Percentiles rank a stretch among this genome's conserved stretches.
phyloP scores from a whole-genome alignment of 2,329 filamentous ascomycete species.

The Trichoderma arundinaceum region DNA sequence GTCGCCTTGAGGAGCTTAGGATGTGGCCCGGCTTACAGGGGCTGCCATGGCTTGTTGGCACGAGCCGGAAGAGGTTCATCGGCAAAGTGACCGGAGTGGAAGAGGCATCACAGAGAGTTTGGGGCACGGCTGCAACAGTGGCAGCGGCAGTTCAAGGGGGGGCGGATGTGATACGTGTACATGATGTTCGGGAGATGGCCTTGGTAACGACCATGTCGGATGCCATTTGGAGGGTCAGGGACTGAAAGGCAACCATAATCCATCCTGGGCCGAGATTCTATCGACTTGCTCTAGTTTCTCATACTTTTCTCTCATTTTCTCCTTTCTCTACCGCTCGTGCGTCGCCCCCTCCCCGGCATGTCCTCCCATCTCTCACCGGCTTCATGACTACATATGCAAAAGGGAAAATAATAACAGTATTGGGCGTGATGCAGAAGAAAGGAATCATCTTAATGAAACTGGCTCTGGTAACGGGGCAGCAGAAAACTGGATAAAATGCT shows the following conservation, averaged over 20 bases:
- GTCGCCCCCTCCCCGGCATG: too few relatives aligned
- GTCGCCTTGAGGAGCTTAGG: conserved; percentile 68
- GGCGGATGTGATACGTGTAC: conserved; percentile 89
- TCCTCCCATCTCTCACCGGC: too few relatives aligned
- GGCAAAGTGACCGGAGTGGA: conserved; percentile 79
- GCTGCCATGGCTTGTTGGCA: conserved; percentile 87
- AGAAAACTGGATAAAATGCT: too few relatives aligned
- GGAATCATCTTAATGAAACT: too few relatives aligned
- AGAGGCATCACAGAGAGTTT: conserved; percentile 71
- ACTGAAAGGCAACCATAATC: not conserved
- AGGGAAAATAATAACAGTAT: too few relatives aligned
- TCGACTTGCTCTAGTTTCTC: not conserved
- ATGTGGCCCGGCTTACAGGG: conserved; percentile 67
- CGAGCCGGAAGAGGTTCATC: conserved; percentile 88
- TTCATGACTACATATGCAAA: too few relatives aligned
- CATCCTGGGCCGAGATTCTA: not conserved
- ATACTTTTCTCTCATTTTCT: not conserved
- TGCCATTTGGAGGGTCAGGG: conserved; percentile 76
- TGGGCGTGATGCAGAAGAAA: too few relatives aligned
- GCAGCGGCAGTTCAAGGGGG: conserved; percentile 84
- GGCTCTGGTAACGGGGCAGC: too few relatives aligned
- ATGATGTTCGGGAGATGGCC: conserved; percentile 87
- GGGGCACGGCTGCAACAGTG: conserved; percentile 88
- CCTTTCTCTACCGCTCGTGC: not conserved
- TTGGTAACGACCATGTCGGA: conserved; percentile 87